Base-by-base conservation (phyloP, 1,284 basidiomycete genomes). In the Tilletia indica region DNA sequence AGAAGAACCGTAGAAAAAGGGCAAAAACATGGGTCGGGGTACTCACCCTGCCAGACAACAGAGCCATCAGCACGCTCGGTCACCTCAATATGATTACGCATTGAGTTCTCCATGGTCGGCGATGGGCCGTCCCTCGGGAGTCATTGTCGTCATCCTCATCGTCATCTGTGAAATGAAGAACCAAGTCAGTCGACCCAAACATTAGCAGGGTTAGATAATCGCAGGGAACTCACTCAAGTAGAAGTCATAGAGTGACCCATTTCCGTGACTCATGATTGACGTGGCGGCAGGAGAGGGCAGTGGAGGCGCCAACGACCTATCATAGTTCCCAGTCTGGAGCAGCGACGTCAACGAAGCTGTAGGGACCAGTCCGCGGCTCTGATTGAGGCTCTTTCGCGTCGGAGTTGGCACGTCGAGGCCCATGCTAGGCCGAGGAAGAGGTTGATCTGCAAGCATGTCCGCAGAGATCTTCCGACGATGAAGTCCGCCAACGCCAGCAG, bases 31-130 rank as follows among this genome's bases (percentile, higher is more conserved):
- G 25, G 25, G 25, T 31, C 25, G 25, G 25, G 25, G 25, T 31
- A 31, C 25, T 45, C 21, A 67, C 66, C 66, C 66, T 81, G 80
- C 80, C 80, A 81, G 4, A 81, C 77, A 6, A 81, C 76, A 47
- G 75, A 77, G 0, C 80, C 80, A 61, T 81, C 80, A 1, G 80
- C 80, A 1, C 80, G 72, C 63, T 81, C 79, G 8, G 80, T 81
- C 16, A 81, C 79, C 56, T 81, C 80, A 66, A 81, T 81, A 56
- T 81, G 80, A 45, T 68, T 51, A 67, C 67, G 66, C 39, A 34
- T 16, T 6, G 47, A 34, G n/a, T 67, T 49, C 14, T 64, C 61
- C 61, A 64, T 36, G 14, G 36, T 64, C 1, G 61, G 34, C 19
- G 61, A 64, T 4, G 34, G 61, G 38, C 36, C 61, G 39, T 36